Base-by-base conservation (phyloP, 495 filamentous ascomycete species). In the Penicillium angulare region DNA sequence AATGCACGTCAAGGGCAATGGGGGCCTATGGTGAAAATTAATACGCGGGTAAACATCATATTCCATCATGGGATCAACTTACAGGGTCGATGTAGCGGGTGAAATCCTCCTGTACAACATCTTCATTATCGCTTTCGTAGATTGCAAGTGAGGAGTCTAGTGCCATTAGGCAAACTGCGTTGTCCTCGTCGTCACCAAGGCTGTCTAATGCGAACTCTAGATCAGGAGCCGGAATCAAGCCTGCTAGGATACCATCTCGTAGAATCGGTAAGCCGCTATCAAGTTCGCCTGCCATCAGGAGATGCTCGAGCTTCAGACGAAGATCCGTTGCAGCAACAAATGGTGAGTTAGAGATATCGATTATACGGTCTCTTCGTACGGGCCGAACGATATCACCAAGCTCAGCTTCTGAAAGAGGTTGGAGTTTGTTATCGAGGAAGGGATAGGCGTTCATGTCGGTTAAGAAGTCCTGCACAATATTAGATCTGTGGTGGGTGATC, bases 361-460 rank as follows among this genome's bases (percentile, higher is more conserved):
- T 96, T 43, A 91, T 74, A 29, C 92, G 80, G 57, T 89, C 82
- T 35, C 77, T 75, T 10, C 88, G 86, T 4, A 86, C 70, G 7
- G 84, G 82, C 3, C 87, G 84, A 5, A 90, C 88, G 36, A 98
- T 95, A 46, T 96, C 92, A 13, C 84, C 86, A 3, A 98, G 78
- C 33, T 89, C 84, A 4, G 85, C 82, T 7, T 91, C 95, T 67
- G 95, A 93, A 21, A 92, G 74, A 4, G 91, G 89, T 41, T 92
- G 90, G 43, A 90, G 80, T 61, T 97, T 98, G 71, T 90, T 95
- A 71, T 95, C 90, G 22, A 98, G 81, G 71, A 91, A 95, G 1
- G 93, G 93, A 56, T 97, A 98, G 8, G 90, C 87, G 67, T 98
- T 97, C 85, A 98, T 90, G 56, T 95, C 90, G 0, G 92, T 97